A percentile compares a stretch with the other conserved stretches of the same genome.
Evolutionary conservation across 1,284 basidiomycete genomes (phyloP).

Genomic region (Anthracocystis setariae): DNA sequence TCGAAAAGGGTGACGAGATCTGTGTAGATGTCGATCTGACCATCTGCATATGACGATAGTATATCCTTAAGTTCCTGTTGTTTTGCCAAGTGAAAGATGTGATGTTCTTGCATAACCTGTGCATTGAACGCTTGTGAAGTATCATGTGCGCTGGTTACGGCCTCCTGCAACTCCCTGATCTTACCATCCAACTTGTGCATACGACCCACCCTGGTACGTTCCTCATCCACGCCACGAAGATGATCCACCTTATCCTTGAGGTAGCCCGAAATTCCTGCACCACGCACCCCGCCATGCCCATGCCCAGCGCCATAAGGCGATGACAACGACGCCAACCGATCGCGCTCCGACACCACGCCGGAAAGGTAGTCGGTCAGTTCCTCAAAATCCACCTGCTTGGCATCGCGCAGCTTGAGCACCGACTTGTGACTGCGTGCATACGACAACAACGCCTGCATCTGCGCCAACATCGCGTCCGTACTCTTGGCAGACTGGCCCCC

Average conservation of each 20-base stretch:
- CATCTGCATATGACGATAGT: conserved; percentile 85
- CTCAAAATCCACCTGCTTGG: conserved; percentile 98
- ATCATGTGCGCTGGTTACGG: conserved; percentile 91
- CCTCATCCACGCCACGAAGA: conserved; percentile 89
- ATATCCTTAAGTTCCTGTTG: conserved; percentile 95
- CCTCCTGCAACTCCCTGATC: conserved; percentile 98
- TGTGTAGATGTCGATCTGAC: conserved; percentile 85
- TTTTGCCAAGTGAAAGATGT: conserved; percentile 87
- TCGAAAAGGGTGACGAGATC: conserved; percentile 32
- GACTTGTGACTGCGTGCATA: conserved; percentile 90
- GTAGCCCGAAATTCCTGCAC: conserved; percentile 80
- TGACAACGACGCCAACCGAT: conserved; percentile 73
- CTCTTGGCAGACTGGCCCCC: conserved; percentile 58
- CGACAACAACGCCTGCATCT: conserved; percentile 85
- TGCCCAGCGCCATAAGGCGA: conserved; percentile 58
- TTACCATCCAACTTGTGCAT: conserved; percentile 90
- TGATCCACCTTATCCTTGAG: conserved; percentile 92
- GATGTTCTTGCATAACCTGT: conserved; percentile 89
- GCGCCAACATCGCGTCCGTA: conserved; percentile 78
- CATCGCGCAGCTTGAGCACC: conserved; percentile 91
- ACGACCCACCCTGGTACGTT: conserved; percentile 87
- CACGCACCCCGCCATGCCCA: conserved; percentile 70
- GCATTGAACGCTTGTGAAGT: conserved; percentile 94
- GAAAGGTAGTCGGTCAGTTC: conserved; percentile 95
- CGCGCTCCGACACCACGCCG: conserved; percentile 87